A percentile compares a stretch with the other conserved stretches of the same genome.
Conservation (phyloP, 768 basidiomycete species). For the Pulveroboletus sp. region DNA sequence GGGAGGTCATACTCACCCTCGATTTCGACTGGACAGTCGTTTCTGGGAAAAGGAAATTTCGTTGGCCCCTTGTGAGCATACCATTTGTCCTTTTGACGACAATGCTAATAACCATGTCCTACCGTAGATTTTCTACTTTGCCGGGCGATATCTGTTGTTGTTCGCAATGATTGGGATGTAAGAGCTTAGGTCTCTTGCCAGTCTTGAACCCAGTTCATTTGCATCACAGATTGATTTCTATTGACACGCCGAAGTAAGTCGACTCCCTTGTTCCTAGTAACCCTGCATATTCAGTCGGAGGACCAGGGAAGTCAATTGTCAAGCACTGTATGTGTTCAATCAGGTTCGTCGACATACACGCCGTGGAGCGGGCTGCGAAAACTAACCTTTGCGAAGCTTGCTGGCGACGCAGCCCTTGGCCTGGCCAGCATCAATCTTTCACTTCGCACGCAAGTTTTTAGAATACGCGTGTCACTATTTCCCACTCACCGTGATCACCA, state of each 20-base stretch:
- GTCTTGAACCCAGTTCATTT: background rate
- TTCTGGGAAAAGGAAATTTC: conserved; percentile 39
- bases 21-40: conserved; percentile 42
- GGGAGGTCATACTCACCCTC: conserved; percentile 42
- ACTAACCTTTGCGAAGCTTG: conserved; percentile 28
- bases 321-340: conserved; percentile 45
- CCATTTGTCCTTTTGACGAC: background rate
- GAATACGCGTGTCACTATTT: too few species aligned
- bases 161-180: conserved; percentile 47
- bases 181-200: conserved; percentile 4
- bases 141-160: conserved; percentile 42
- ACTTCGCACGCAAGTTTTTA: conserved; percentile 39
- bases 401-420: conserved; percentile 42
- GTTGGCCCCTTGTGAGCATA: conserved; percentile 45
- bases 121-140: conserved; percentile 42
- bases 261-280: background rate
- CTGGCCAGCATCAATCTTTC: conserved; percentile 47
- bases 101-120: conserved; percentile 4
- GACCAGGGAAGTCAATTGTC: conserved; percentile 39
- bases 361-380: background rate
- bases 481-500: conserved; percentile 3
- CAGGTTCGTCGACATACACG: conserved; percentile 31
- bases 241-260: conserved; percentile 33
- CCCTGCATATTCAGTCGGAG: background rate
- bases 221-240: conserved; percentile 28